Base-by-base conservation (phyloP, 164 flowering plant species). In the Sedum album region DNA sequence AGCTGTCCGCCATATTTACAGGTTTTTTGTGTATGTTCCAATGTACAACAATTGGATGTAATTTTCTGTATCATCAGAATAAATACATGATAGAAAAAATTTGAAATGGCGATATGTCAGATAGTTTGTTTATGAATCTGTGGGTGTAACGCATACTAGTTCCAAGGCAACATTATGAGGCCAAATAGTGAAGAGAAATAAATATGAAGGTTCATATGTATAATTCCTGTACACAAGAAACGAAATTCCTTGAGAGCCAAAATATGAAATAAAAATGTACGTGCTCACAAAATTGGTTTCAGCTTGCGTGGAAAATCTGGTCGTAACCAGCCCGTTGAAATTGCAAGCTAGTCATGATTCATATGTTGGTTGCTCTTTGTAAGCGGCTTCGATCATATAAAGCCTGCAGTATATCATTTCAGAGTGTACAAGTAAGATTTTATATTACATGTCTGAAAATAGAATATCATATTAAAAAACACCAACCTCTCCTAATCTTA, bases 401-500 rank as follows among this genome's bases (percentile, higher is more conserved):
- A 53, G 28, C 62, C 62, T 26, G 62, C 62, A 57, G 31, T 25
- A 14, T 55, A 55, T 1, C 15, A 57, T 11, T 11, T 57, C 33
- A 57, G 20, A 57, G 14, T 57, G 9, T 11, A 26, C 7, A 28
- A 57, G 62, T 26, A 57, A 4, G 20, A 26, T 1, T 57, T 30
- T 57, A 0, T 5, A n/a, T 14, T 2, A 30, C 14, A 57, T 0
- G 30, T 9, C 6, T 49, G 11, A 21, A 4, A 49, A 49, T n/a
- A 20, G n/a, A n/a, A 8, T 9, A 20, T 39, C 10, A 8, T 17
- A 1, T 28, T 8, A 25, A 4, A 48, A 13, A 46, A 31, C 61
- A 71, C 76, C 68, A 26, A 78, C 85, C 83, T 79, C 76, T 30
- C 70, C 73, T 23, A 72, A 26, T 67, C 53, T 75, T 42, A 77